Evolutionary conservation across 192 early-diverging fungal genomes (phyloP), one percentile per base, ranked within the genome.

Genomic region (Mortierella hygrophila): DNA sequence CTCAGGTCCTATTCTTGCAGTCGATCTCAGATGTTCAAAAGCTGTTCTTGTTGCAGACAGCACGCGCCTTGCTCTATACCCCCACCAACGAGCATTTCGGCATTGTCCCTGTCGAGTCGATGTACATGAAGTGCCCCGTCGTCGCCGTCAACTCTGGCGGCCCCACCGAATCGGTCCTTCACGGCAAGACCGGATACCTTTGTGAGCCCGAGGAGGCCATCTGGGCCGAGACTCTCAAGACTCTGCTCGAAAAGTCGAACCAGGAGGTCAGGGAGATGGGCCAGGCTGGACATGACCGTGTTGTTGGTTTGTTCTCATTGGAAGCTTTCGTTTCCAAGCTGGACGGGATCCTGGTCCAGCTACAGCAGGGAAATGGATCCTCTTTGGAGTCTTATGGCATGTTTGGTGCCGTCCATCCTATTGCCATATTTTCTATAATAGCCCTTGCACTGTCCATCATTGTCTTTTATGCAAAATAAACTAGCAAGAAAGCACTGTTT

Each of bases 21-120:
- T 98, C 97, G 3, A 97, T 98, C 79, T 93, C 91, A 47, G 96
- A 97, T 76, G 88, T 90, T 32, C 95, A 97, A 88, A 93, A 97
- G 38, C 90, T 94, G 2, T 94, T 86, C 71, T 87, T 99, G 35
- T 88, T 99, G 18, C 84, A 91, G 2, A 75, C 78, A 0, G 90
- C 97, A 11, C 63, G 80, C 16, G 92, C 93, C 8, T 88, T 98
- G 10, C 79, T 98, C 2, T 99, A 99, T 88, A 99, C 98, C 41
- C 98, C 98, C 20, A 92, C 92, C 16, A 93, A 96, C 88, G 98
- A 99, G 85, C 98, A 99, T 82, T 96, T 99, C 81, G 98, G 98
- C 0, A 99, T 99, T 70, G 97, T 97, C n/a, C 98, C 98, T 3
- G 92, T 99, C 0, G 98, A 99, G 82, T 96, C 96, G 70, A 98